Evolutionary conservation across 2,329 filamentous ascomycete genomes (phyloP).

Genomic region (Juglanconis sp.): DNA sequence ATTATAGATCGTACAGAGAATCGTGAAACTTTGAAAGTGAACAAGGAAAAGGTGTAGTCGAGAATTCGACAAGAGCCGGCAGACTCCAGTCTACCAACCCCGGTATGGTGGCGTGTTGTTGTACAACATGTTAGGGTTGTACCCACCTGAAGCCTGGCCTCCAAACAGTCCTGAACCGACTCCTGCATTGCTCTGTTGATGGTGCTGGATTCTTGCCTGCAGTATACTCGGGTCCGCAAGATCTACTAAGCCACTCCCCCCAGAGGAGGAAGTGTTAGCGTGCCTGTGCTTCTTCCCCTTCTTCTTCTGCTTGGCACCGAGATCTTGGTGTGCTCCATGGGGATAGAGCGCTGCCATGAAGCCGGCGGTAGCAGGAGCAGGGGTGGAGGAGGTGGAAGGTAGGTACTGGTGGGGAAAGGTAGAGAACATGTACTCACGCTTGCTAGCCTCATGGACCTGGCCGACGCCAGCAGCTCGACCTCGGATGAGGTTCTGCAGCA

Average conservation of each 20-base stretch:
- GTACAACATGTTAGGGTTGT: constrained; percentile 85
- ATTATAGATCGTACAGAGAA: constrained; percentile 17
- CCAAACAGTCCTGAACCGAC: constrained; percentile 87
- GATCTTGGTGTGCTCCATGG: constrained; percentile 84
- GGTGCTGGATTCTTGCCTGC: constrained; percentile 93
- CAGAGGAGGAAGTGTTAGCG: constrained; percentile 99
- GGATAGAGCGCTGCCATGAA: constrained; percentile 90
- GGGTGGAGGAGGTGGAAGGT: constrained; percentile 75
- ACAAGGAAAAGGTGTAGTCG: not conserved
- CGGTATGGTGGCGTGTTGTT: constrained; percentile 56
- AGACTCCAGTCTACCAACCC: constrained; percentile 53
- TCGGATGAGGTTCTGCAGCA: constrained; percentile 80
- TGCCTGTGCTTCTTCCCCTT: constrained; percentile 99
- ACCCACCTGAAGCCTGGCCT: constrained; percentile 91
- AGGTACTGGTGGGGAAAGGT: constrained; percentile 85
- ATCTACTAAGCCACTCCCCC: constrained; percentile 98
- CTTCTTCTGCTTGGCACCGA: constrained; percentile 97
- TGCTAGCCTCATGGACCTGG: constrained; percentile 79
- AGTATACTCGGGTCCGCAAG: constrained; percentile 99
- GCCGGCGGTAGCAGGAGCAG: constrained; percentile 78
- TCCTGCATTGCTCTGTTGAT: constrained; percentile 76
- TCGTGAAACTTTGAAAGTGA: not conserved
- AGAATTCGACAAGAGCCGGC: not conserved
- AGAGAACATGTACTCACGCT: constrained; percentile 98
- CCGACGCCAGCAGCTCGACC: constrained; percentile 63